Conservation (phyloP, 2,329 filamentous ascomycete species). For the Ceratocystis harringtonii region DNA sequence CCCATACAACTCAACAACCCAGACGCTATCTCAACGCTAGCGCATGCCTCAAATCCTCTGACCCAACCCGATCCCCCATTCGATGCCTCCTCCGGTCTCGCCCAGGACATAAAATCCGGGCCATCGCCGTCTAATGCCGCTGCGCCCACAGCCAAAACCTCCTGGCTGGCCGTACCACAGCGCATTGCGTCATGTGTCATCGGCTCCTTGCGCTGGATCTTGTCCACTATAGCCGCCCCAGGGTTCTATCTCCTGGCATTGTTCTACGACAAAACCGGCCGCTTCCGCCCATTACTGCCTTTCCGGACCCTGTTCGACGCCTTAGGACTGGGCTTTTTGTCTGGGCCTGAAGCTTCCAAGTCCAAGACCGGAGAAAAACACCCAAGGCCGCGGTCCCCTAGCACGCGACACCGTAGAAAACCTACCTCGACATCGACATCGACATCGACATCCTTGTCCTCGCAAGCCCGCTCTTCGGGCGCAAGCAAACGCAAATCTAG, state of each 20-base stretch:
- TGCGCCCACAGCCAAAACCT: neutral
- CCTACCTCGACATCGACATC: neutral
- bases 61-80: conserved; percentile 23
- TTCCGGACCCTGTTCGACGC: conserved; percentile 45
- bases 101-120: conserved; percentile 36
- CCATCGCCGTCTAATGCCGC: conserved; percentile 19
- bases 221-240: conserved; percentile 65
- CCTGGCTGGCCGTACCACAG: conserved; percentile 46
- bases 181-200: conserved; percentile 58
- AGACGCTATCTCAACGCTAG: conserved; percentile 12
- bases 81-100: conserved; percentile 39
- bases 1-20: conserved; percentile 25
- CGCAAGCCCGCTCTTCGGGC: conserved; percentile 28
- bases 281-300: conserved; percentile 64
- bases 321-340: conserved; percentile 3
- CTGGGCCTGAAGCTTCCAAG: neutral
- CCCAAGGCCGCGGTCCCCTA: neutral
- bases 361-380: conserved; percentile 8
- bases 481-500: conserved; percentile 32
- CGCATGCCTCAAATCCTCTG: conserved; percentile 19
- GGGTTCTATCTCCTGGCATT: conserved; percentile 69
- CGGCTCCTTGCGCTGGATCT: conserved; percentile 60
- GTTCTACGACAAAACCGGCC: conserved; percentile 67
- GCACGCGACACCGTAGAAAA: conserved; percentile 9
- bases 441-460: conserved; percentile 26